Base-by-base conservation (phyloP, 139 green algal genomes). In the Limnomonas spitsbergensis region DNA sequence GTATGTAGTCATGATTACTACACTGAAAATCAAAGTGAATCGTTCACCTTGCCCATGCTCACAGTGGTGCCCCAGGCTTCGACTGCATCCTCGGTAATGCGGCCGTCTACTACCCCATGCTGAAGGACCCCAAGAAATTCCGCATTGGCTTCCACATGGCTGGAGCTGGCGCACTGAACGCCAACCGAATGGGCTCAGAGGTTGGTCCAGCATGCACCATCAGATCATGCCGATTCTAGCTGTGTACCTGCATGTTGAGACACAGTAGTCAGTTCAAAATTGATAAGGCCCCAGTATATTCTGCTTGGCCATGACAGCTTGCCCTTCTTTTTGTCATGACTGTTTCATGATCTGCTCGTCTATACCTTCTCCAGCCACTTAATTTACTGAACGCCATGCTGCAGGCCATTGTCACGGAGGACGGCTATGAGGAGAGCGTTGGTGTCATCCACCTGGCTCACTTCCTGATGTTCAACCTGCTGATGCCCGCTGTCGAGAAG, bases 371-470 rank as follows among this genome's bases (percentile, higher is more conserved):
- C n/a, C n/a, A n/a, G n/a, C n/a, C n/a, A n/a, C n/a, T n/a, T n/a
- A n/a, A n/a, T n/a, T n/a, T n/a, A n/a, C n/a, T n/a, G n/a, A n/a
- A n/a, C n/a, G n/a, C n/a, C n/a, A n/a, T n/a, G n/a, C 27, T 69
- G 42, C 40, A 61, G 38, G 35, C 36, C 3, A 4, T 61, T 3
- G 70, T 66, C 4, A 96, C 92, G 20, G 89, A 92, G 24, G 93
- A 98, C 76, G 94, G 94, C 79, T 97, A 93, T 76, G 94, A 98
- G 87, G 67, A 94, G 38, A 90, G 79, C 35, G 90, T 95, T 7
- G 84, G 81, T 75, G 93, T 89, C 75, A 98, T 97, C 91, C 94
- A 98, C 87, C 88, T 98, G 53, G 56, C 70, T 36, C 94, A 98
- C 91, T 97, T 98, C 89, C 86, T 97, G 80, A 88, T 98, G 69